phyloP scores from a whole-genome alignment of 2,329 filamentous ascomycete species.

The Aspergillus sp. region DNA sequence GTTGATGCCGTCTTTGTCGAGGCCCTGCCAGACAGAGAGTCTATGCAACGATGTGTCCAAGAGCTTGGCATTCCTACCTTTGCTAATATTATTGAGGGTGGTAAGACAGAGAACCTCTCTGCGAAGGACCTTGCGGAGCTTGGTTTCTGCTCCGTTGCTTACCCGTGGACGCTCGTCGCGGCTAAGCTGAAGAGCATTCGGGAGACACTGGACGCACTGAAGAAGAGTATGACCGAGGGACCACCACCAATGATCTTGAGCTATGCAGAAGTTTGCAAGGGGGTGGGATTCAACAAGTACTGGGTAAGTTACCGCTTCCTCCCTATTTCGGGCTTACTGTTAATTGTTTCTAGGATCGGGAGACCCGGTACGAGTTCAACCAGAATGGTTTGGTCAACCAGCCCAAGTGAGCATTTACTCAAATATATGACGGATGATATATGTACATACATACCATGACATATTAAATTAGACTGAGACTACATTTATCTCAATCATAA shows the following conservation, averaged over 20 bases:
- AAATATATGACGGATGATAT: too few species aligned
- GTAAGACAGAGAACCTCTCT: constrained; percentile 43
- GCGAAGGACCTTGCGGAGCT: constrained; percentile 40
- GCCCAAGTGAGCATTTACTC: not conserved
- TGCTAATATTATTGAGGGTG: constrained; percentile 48
- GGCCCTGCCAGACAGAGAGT: constrained; percentile 44
- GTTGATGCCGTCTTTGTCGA: constrained; percentile 49
- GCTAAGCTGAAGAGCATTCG: constrained; percentile 44
- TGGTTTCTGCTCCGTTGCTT: constrained; percentile 44
- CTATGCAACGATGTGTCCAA: constrained; percentile 37
- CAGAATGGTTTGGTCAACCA: constrained; percentile 10
- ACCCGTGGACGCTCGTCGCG: constrained; percentile 48
- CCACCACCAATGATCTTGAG: constrained; percentile 47
- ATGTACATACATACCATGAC: too few species aligned
- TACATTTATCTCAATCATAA: too few species aligned
- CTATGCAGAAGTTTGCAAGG: constrained; percentile 47
- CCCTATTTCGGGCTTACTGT: not conserved
- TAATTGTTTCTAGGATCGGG: constrained; percentile 16
- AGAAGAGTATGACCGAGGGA: constrained; percentile 43
- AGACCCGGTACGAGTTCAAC: constrained; percentile 23
- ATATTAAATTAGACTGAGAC: too few species aligned
- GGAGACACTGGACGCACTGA: constrained; percentile 36
- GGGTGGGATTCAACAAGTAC: constrained; percentile 49
- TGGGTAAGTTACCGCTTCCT: constrained; percentile 19
- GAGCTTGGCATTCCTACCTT: constrained; percentile 42